Evolutionary conservation across 129 eudicot species (phyloP), one percentile per base, ranked within the genome.

Genomic region (Flaveria robusta): DNA sequence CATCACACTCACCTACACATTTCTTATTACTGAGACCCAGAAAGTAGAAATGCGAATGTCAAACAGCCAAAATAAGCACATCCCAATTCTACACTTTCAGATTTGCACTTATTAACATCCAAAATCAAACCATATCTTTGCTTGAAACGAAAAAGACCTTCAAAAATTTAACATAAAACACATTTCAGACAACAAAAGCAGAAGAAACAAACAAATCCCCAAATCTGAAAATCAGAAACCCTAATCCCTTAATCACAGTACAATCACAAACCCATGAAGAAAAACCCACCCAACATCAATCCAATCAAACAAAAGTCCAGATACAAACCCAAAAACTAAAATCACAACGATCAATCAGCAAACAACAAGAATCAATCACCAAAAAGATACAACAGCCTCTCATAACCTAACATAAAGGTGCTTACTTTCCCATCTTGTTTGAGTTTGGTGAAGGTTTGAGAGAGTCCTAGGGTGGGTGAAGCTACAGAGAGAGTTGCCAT

Each of bases 391-490:
- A 60, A 5, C 4, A 60, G 1, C 16, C 15, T 22, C 11, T 19
- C 5, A 45, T 14, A 74, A 34, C 16, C 2, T 0, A 1, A 18
- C 27, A 11, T 16, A 52, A 43, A 68, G 22, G 46, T 34, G 70
- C 85, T 81, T 84, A 93, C 98, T 75, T 90, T 88, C 12, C 94
- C 92, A 31, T 90, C 85, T 54, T 77, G 82, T 75, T 81, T 93
- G 66, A 93, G 70, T n/a, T 77, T 88, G 27, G 86, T 18, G 80
- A 93, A 93, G 15, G 98, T 93, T 22, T 93, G 88, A 1, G 97
- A 90, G 9, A 93, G 79, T 14, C 97, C 93, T 42, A 85, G 75
- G 60, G 81, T 69, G n/a, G 77, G 27, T 5, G 81, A 75, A 51
- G 90, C 74, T 46, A 79, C 85, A 8, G 87, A 19, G 14, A 84